A percentile compares a stretch with the other conserved stretches of the same genome.
Conservation (phyloP, 345 rosid species). For the Angophora floribunda region DNA sequence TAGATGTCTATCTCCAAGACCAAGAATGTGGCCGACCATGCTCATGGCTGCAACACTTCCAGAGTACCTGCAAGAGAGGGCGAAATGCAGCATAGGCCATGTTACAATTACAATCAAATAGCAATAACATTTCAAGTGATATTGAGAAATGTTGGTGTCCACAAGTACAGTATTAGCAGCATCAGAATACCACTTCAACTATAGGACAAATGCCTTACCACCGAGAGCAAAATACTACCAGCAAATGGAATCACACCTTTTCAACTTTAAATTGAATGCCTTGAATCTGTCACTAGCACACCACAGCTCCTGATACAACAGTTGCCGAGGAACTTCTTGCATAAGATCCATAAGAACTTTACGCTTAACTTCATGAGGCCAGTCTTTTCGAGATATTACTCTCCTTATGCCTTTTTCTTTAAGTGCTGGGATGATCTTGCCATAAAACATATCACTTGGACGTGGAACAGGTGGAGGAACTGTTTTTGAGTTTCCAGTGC, state of each 20-base stretch:
- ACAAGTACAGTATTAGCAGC: neutral
- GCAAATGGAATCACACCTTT: constrained; percentile 34
- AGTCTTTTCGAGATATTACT: constrained; percentile 91
- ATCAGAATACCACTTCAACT: neutral
- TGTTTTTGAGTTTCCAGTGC: constrained; percentile 40
- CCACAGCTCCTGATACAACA: constrained; percentile 89
- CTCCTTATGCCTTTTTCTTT: constrained; percentile 92
- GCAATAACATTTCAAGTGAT: neutral
- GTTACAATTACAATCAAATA: neutral
- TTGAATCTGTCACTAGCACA: constrained; percentile 95
- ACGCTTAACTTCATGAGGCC: constrained; percentile 97
- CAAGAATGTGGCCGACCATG: constrained; percentile 88
- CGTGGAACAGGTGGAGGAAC: constrained; percentile 74
- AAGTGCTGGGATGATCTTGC: constrained; percentile 94
- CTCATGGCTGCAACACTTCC: constrained; percentile 97
- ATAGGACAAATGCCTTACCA: neutral
- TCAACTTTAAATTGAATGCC: constrained; percentile 76
- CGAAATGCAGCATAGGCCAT: neutral
- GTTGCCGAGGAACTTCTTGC: constrained; percentile 86
- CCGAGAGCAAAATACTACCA: neutral
- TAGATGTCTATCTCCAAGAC: constrained; percentile 91
- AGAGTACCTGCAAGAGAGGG: constrained; percentile 52
- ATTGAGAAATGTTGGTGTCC: neutral
- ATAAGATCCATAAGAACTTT: constrained; percentile 87
- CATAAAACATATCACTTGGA: constrained; percentile 97